Evolutionary conservation across 2,329 filamentous ascomycete species (phyloP).

Genomic region (Epichloe sp.): DNA sequence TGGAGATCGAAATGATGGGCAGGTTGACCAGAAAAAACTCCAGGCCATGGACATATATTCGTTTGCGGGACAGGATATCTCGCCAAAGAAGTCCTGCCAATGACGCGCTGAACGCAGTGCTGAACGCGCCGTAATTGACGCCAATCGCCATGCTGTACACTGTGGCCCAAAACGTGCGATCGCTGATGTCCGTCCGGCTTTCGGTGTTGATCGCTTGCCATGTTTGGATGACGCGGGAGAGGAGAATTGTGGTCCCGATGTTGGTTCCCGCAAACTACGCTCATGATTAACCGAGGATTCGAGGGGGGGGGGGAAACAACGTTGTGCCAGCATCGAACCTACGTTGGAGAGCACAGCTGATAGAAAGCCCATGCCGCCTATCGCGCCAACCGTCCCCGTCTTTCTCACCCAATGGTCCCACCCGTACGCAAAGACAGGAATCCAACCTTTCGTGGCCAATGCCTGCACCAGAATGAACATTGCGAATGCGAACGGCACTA

Average conservation of each 20-base stretch:
- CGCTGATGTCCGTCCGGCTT: slow-evolving; percentile 35
- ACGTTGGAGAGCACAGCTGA: slow-evolving; percentile 62
- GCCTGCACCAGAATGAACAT: slow-evolving; percentile 68
- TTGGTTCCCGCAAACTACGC: slow-evolving; percentile 61
- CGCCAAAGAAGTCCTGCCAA: slow-evolving; percentile 60
- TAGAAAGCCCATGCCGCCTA: slow-evolving; percentile 62
- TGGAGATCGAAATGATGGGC: slow-evolving; percentile 56
- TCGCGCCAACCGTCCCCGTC: slow-evolving; percentile 54
- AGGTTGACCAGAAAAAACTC: slow-evolving; percentile 59
- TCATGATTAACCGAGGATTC: too few relatives aligned
- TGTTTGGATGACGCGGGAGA: slow-evolving; percentile 55
- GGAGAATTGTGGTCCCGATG: slow-evolving; percentile 61
- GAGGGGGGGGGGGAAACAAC: too few relatives aligned
- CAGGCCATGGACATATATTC: slow-evolving; percentile 48
- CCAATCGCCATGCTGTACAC: slow-evolving; percentile 64
- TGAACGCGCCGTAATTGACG: slow-evolving; percentile 65
- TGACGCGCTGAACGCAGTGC: slow-evolving; percentile 57
- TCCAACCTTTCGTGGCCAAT: slow-evolving; percentile 62
- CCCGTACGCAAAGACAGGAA: slow-evolving; percentile 57
- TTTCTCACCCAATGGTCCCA: slow-evolving; percentile 62
- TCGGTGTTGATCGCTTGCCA: slow-evolving; percentile 48
- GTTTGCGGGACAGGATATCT: slow-evolving; percentile 54
- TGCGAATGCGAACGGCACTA: slow-evolving; percentile 57
- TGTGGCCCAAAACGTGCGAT: slow-evolving; percentile 60
- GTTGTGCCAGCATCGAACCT: slow-evolving; percentile 20